These are phyloP conservation scores for Xylaria sp. DNA, from an alignment of 495 filamentous ascomycete genomes.

Conservation along the genomic window DNA sequence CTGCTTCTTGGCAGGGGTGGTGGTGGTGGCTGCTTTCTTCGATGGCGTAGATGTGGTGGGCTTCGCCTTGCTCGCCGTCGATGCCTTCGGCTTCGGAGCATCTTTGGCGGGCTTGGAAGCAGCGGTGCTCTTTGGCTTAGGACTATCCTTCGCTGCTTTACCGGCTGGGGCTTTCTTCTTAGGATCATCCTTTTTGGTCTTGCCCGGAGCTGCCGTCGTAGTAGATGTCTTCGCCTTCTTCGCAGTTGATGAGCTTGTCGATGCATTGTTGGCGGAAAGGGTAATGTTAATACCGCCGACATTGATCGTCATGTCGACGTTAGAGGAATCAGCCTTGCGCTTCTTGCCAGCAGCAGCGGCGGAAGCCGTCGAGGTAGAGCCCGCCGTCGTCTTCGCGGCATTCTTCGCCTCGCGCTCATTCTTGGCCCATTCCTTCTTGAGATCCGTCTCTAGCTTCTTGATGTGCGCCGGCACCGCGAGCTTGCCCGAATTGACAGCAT, in stretches of 20 bases:
- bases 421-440: conserved; percentile 61
- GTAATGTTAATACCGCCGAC: conserved; percentile 37
- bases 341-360: conserved; percentile 36
- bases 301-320: conserved; percentile 33
- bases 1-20: conserved; percentile 24
- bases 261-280: conserved; percentile 29
- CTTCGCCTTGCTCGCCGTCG: conserved; percentile 33
- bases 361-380: not conserved
- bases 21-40: not conserved
- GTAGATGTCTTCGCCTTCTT: conserved; percentile 34
- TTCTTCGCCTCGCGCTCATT: conserved; percentile 55
- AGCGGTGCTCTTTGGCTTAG: conserved; percentile 28
- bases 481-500: conserved; percentile 54
- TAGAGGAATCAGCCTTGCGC: conserved; percentile 41
- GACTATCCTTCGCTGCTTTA: conserved; percentile 35
- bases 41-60: conserved; percentile 15
- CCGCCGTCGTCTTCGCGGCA: conserved; percentile 32
- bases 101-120: conserved; percentile 32
- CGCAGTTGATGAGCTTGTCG: conserved; percentile 12
- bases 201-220: conserved; percentile 28
- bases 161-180: conserved; percentile 28
- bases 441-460: conserved; percentile 52
- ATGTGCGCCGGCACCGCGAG: conserved; percentile 42
- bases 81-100: conserved; percentile 27
- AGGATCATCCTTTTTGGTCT: conserved; percentile 20